These are phyloP conservation scores for Populus hybrid DNA, from an alignment of 441 rosid species.

Conservation along the genomic window DNA sequence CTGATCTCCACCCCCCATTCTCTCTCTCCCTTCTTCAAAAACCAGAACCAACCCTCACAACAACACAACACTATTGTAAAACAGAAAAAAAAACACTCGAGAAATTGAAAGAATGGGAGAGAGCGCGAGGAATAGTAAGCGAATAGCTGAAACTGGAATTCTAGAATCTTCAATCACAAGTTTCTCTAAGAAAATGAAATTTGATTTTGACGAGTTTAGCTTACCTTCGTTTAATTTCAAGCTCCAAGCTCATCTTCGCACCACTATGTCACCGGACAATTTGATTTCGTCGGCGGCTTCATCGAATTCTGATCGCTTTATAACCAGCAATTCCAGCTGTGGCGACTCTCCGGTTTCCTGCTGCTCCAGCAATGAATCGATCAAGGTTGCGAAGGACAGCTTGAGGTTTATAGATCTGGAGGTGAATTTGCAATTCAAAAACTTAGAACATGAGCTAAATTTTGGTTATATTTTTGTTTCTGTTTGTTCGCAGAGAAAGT, in stretches of 20 bases:
- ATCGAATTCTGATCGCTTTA: constrained; percentile 15
- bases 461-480: background rate
- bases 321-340: constrained; percentile 28
- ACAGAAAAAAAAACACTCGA: background rate
- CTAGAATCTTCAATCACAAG: constrained; percentile 29
- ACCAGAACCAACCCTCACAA: background rate
- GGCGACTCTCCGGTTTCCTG: constrained; percentile 18
- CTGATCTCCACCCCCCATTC: background rate
- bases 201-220: constrained; percentile 17
- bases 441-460: background rate
- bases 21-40: background rate
- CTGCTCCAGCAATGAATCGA: constrained; percentile 36
- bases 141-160: constrained; percentile 20
- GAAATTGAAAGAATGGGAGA: constrained; percentile 29
- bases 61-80: background rate
- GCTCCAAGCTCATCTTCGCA: constrained; percentile 18
- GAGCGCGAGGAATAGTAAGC: constrained; percentile 25
- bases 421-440: constrained; percentile 34
- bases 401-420: constrained; percentile 45
- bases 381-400: constrained; percentile 29
- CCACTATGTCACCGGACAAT: constrained; percentile 11
- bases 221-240: constrained; percentile 25
- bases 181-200: constrained; percentile 39
- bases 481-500: background rate
- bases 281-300: constrained; percentile 7